These are phyloP conservation scores for Fonsecaea nubica DNA, from an alignment of 2,329 filamentous ascomycete species.

Conservation along the genomic window DNA sequence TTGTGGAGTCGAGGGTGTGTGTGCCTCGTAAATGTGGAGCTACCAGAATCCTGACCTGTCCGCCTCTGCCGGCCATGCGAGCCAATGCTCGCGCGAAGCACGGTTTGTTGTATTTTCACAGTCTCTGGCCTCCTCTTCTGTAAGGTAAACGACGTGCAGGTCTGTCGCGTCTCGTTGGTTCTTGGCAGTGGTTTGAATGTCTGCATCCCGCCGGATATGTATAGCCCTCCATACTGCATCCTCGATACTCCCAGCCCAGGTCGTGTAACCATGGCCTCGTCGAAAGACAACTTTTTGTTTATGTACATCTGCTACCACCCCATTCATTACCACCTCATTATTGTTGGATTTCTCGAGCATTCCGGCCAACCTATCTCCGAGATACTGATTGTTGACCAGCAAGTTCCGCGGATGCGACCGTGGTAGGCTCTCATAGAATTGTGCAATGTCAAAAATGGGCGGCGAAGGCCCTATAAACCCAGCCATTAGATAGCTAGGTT, in stretches of 20 bases:
- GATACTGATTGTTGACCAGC: constrained; percentile 47
- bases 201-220: constrained; percentile 54
- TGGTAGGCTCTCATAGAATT: constrained; percentile 36
- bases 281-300: constrained; percentile 51
- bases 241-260: constrained; percentile 48
- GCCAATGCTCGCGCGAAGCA: constrained; percentile 7
- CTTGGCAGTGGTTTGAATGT: constrained; percentile 50
- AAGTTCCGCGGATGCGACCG: constrained; percentile 45
- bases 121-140: constrained; percentile 23
- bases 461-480: constrained; percentile 50
- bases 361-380: constrained; percentile 47
- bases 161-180: constrained; percentile 10
- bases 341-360: constrained; percentile 39
- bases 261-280: constrained; percentile 54
- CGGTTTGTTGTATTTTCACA: constrained; percentile 23
- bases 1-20: no score
- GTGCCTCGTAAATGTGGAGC: no score
- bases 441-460: constrained; percentile 45
- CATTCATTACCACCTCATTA: constrained; percentile 18
- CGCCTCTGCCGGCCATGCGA: constrained; percentile 20
- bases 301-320: constrained; percentile 13
- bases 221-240: constrained; percentile 51
- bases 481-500: constrained; percentile 52
- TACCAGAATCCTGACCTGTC: constrained; percentile 22
- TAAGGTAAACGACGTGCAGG: constrained; percentile 21